These are phyloP conservation scores for Scheffersomyces lignicola DNA, from an alignment of 1,139 yeast species.

Conservation along the genomic window DNA sequence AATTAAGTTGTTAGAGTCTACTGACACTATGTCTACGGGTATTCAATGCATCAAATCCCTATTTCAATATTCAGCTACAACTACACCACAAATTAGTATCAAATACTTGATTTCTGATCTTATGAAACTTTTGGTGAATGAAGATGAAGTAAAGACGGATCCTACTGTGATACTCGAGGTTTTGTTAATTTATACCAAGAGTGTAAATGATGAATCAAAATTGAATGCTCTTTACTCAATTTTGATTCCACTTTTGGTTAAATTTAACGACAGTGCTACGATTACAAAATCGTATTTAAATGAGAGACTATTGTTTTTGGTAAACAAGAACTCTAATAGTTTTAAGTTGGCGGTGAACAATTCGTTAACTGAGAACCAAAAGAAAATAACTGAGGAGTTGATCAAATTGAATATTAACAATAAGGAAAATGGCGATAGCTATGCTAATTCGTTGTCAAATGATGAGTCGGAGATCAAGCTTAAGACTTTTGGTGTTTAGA, in stretches of 20 bases:
- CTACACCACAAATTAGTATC: conserved; percentile 26
- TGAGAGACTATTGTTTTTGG: conserved; percentile 51
- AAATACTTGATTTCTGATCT: conserved; percentile 31
- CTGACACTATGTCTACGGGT: conserved; percentile 41
- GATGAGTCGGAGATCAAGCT: conserved; percentile 30
- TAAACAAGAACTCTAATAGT: conserved; percentile 46
- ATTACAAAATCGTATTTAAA: conserved; percentile 43
- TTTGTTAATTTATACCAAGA: conserved; percentile 47
- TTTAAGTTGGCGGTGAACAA: conserved; percentile 55
- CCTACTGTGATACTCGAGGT: conserved; percentile 56
- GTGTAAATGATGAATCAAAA: conserved; percentile 28
- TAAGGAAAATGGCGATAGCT: conserved; percentile 6
- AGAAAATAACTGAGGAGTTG: conserved; percentile 39
- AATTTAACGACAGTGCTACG: conserved; percentile 29
- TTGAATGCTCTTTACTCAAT: conserved; percentile 38
- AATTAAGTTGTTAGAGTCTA: conserved; percentile 31
- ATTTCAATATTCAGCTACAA: conserved; percentile 39
- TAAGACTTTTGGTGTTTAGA: conserved; percentile 31
- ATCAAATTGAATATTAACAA: conserved; percentile 23
- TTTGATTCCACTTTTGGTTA: conserved; percentile 51
- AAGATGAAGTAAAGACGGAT: conserved; percentile 14
- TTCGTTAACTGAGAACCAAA: conserved; percentile 38
- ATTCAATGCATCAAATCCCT: conserved; percentile 61
- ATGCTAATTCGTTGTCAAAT: conserved; percentile 4
- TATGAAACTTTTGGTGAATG: conserved; percentile 21